Conservation (phyloP, 1,284 basidiomycete genomes). For the Pyrrhoderma noxium region DNA sequence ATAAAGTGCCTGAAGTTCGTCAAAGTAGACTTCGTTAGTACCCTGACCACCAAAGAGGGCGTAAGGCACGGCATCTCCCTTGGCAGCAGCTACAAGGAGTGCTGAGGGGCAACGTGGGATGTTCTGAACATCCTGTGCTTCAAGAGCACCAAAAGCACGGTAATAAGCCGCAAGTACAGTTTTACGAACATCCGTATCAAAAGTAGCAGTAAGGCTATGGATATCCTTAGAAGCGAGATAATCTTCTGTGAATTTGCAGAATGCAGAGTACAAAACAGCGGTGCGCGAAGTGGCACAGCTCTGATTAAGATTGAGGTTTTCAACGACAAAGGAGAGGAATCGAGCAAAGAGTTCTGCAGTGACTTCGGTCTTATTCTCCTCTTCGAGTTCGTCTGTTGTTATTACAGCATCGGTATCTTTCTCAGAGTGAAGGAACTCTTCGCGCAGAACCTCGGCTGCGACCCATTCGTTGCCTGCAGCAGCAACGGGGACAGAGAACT, state of each 20-base stretch:
- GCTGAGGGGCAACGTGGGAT: slow-evolving; percentile 64
- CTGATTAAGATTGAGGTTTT: slow-evolving; percentile 48
- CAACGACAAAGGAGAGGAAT: slow-evolving; percentile 70
- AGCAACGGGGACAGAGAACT: slow-evolving; percentile 79
- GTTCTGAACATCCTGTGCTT: slow-evolving; percentile 48
- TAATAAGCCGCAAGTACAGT: slow-evolving; percentile 78
- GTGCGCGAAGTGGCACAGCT: slow-evolving; percentile 51
- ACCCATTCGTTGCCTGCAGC: slow-evolving; percentile 78
- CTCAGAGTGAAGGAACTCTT: slow-evolving; percentile 73
- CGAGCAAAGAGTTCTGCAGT: slow-evolving; percentile 72
- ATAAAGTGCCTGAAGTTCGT: slow-evolving; percentile 89
- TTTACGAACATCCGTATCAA: slow-evolving; percentile 72
- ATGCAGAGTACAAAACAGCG: slow-evolving; percentile 63
- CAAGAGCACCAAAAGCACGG: slow-evolving; percentile 67
- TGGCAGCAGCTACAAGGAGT: slow-evolving; percentile 64
- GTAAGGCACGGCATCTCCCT: slow-evolving; percentile 76
- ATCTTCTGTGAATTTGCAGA: slow-evolving; percentile 72
- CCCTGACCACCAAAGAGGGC: slow-evolving; percentile 99
- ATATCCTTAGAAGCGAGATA: slow-evolving; percentile 73
- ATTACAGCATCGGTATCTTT: slow-evolving; percentile 47
- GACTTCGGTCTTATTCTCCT: slow-evolving; percentile 50
- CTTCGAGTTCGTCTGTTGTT: slow-evolving; percentile 36
- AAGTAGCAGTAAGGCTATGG: slow-evolving; percentile 73
- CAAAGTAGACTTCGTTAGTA: slow-evolving; percentile 96
- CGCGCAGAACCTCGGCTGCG: slow-evolving; percentile 78